A percentile compares a stretch with the other conserved stretches of the same genome.
These are phyloP conservation scores for Arabidopsis thaliana DNA, from an alignment of 345 rosid genomes.

Conservation along the genomic window DNA sequence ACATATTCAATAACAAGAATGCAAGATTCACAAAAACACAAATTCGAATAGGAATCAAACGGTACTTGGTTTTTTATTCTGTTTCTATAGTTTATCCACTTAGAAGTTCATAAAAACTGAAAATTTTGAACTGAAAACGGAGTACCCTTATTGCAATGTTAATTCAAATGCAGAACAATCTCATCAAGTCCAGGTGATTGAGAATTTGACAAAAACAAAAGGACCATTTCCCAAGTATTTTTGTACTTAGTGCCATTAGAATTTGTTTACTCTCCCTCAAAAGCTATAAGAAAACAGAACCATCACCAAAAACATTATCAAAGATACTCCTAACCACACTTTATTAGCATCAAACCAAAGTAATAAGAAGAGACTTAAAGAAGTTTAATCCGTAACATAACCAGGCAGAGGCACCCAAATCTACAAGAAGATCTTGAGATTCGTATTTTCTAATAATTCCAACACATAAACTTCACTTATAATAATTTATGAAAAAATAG, in stretches of 20 bases:
- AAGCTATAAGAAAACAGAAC: background rate
- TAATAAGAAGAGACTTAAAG: background rate
- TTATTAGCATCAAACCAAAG: background rate
- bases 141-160: no score
- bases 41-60: no score
- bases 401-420: background rate
- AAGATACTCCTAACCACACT: background rate
- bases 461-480: no score
- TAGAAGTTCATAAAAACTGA: background rate
- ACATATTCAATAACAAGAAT: background rate
- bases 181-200: background rate
- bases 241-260: background rate
- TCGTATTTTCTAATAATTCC: no score
- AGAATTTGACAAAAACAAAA: background rate
- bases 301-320: background rate
- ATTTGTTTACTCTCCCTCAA: background rate
- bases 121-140: background rate
- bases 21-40: background rate
- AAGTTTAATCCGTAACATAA: background rate
- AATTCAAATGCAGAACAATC: background rate
- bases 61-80: no score
- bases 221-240: no score
- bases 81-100: background rate
- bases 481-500: no score
- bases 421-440: no score